These are phyloP conservation scores for Myriosclerotinia scirpicola DNA, from an alignment of 2,329 filamentous ascomycete species.

Conservation along the genomic window DNA sequence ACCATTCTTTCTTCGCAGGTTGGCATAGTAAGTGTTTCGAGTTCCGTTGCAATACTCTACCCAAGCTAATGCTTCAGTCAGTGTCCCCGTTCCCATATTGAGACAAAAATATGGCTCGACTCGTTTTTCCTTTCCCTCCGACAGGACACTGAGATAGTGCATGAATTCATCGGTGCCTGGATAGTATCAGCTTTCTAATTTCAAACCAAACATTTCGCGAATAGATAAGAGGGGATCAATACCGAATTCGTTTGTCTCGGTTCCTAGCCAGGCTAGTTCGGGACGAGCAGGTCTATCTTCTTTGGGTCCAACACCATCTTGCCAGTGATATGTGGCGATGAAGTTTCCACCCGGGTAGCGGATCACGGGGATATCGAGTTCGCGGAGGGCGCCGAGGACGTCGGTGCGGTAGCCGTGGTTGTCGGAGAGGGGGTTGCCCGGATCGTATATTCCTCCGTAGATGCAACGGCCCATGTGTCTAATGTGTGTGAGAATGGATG, in stretches of 20 bases:
- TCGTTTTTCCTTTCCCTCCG: constrained; percentile 57
- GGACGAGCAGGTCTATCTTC: constrained; percentile 63
- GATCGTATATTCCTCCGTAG: constrained; percentile 83
- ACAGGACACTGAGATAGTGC: constrained; percentile 72
- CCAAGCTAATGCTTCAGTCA: constrained; percentile 64
- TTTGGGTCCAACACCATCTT: constrained; percentile 73
- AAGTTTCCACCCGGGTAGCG: constrained; percentile 85
- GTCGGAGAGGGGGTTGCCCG: constrained; percentile 70
- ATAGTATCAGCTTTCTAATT: background rate
- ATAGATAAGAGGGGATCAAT: background rate
- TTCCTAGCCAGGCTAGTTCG: constrained; percentile 77
- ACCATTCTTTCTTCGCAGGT: constrained; percentile 73
- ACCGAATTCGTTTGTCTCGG: constrained; percentile 76
- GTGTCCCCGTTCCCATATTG: constrained; percentile 76
- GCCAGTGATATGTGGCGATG: constrained; percentile 81
- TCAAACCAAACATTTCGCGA: background rate
- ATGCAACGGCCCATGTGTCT: constrained; percentile 90
- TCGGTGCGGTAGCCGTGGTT: constrained; percentile 75
- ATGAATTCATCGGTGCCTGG: constrained; percentile 75
- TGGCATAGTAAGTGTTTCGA: constrained; percentile 78
- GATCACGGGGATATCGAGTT: constrained; percentile 73
- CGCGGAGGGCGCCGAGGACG: constrained; percentile 70
- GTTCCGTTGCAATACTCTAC: constrained; percentile 83
- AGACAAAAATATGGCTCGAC: constrained; percentile 78
- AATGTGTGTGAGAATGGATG: constrained; percentile 2